phyloP scores from a whole-genome alignment of 129 eudicot genomes.

The Gnaphalium uliginosum region DNA sequence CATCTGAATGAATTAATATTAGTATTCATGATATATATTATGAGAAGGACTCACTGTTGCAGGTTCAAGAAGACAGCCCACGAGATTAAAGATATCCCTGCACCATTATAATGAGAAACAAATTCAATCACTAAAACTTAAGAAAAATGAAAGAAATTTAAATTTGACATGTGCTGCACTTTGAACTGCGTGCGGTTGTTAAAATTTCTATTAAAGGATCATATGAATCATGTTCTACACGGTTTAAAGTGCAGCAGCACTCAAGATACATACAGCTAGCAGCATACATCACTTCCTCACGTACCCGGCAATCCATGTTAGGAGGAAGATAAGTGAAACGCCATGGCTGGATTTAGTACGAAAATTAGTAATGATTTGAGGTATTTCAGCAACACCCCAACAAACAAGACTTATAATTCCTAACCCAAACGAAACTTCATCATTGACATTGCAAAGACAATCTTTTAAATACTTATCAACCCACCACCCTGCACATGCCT shows the following conservation, averaged over 20 bases:
- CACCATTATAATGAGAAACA: slow-evolving; percentile 13
- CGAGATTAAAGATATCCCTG: slow-evolving; percentile 75
- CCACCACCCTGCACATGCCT: slow-evolving; percentile 62
- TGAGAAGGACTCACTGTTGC: slow-evolving; percentile 56
- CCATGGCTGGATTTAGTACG: slow-evolving; percentile 58
- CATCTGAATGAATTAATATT: not conserved
- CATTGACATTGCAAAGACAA: slow-evolving; percentile 51
- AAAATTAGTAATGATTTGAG: slow-evolving; percentile 68
- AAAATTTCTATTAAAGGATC: no score
- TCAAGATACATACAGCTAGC: no score
- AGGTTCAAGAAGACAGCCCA: slow-evolving; percentile 81
- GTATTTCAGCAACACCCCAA: slow-evolving; percentile 76
- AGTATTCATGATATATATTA: not conserved
- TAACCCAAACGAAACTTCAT: slow-evolving; percentile 51
- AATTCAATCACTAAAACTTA: not conserved
- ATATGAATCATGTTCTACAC: no score
- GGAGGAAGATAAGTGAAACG: slow-evolving; percentile 53
- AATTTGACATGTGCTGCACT: no score
- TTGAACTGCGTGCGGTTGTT: no score
- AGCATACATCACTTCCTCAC: not conserved
- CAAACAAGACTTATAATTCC: slow-evolving; percentile 56
- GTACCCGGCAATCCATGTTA: slow-evolving; percentile 67
- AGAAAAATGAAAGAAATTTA: not conserved
- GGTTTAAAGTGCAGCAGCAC: no score
- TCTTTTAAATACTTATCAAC: slow-evolving; percentile 49